Conservation (phyloP, 805 yeast species). For the Kodamaea lidongshanica region DNA sequence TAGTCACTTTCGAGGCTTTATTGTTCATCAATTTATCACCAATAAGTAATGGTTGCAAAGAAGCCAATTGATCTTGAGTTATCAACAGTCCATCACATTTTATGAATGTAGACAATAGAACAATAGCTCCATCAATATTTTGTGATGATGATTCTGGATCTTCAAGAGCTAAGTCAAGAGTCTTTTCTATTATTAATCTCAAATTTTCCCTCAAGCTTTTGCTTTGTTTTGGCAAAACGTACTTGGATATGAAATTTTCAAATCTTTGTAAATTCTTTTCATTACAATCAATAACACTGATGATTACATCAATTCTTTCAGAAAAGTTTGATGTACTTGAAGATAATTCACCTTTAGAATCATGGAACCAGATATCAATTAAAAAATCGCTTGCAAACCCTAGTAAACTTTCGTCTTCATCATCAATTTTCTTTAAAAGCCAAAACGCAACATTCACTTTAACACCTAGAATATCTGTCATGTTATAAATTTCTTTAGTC, state of each 20-base stretch:
- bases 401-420: conserved; percentile 52
- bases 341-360: neutral
- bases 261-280: conserved; percentile 39
- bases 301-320: conserved; percentile 26
- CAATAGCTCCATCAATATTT: conserved; percentile 34
- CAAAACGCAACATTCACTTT: conserved; percentile 44
- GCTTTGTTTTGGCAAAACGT: conserved; percentile 26
- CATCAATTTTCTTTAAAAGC: conserved; percentile 53
- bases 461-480: conserved; percentile 21
- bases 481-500: conserved; percentile 41
- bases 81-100: conserved; percentile 48
- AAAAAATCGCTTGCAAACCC: conserved; percentile 37
- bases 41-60: conserved; percentile 54
- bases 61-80: conserved; percentile 57
- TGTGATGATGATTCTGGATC: conserved; percentile 14
- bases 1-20: conserved; percentile 28
- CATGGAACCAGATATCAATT: conserved; percentile 18
- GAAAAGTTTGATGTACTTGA: conserved; percentile 1
- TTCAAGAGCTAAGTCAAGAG: conserved; percentile 33
- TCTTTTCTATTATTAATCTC: conserved; percentile 24
- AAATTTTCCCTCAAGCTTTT: conserved; percentile 13
- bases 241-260: conserved; percentile 42
- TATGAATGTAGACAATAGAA: conserved; percentile 51
- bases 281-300: conserved; percentile 30
- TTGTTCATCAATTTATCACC: conserved; percentile 44